Evolutionary conservation across 176 grass and related monocot species (phyloP).

Genomic region (Microstegium vimineum): DNA sequence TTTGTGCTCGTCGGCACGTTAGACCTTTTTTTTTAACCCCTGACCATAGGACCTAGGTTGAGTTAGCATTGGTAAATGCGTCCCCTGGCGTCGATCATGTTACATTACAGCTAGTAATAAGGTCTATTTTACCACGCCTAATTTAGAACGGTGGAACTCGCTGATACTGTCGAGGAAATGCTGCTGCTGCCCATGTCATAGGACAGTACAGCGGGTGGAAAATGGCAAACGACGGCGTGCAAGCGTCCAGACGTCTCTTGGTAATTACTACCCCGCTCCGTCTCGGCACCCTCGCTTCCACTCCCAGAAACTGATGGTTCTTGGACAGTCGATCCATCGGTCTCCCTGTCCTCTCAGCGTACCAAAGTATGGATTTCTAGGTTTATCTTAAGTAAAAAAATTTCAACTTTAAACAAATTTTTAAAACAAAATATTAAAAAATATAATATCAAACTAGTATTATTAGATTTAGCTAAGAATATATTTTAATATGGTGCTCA

Average conservation of each 20-base stretch:
- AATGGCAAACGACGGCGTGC: background rate
- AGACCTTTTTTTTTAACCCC: background rate
- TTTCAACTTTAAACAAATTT: too few species aligned
- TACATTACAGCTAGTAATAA: background rate
- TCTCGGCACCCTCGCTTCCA: too few species aligned
- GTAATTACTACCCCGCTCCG: background rate
- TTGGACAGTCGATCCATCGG: too few species aligned
- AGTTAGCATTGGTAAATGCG: background rate
- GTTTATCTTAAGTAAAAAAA: too few species aligned
- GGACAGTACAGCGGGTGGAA: too few species aligned
- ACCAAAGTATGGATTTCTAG: too few species aligned
- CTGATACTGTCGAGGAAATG: background rate
- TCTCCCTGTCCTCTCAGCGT: too few species aligned
- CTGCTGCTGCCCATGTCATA: too few species aligned
- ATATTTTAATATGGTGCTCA: too few species aligned
- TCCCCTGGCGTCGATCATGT: background rate
- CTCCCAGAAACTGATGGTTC: background rate
- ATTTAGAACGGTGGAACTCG: background rate
- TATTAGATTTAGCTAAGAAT: too few species aligned
- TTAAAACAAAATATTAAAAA: too few species aligned
- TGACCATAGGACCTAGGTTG: background rate
- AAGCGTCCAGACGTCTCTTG: background rate
- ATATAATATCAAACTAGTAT: too few species aligned
- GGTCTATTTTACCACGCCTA: background rate
- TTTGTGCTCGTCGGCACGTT: background rate